Percentiles rank a stretch among this genome's conserved stretches.
Evolutionary conservation across 1,284 basidiomycete species (phyloP).

Genomic region (Cryptococcus sp.): DNA sequence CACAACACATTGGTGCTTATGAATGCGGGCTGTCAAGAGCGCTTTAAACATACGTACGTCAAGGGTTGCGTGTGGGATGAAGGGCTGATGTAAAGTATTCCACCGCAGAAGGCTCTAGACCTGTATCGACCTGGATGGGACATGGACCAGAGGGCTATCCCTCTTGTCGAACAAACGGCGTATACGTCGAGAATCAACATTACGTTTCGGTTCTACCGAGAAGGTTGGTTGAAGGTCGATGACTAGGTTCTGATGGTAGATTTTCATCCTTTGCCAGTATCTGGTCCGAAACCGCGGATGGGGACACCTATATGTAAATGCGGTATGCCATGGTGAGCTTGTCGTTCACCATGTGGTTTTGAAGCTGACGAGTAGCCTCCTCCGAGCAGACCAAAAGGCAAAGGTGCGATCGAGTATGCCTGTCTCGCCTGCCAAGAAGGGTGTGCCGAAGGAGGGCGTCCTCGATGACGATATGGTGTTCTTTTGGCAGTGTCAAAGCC

Average conservation of each 20-base stretch:
- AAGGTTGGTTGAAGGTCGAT: conserved; percentile 18
- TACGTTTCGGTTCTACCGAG: conserved; percentile 60
- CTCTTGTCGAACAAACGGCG: conserved; percentile 33
- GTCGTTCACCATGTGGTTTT: neutral
- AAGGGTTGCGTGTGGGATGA: neutral
- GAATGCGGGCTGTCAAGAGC: conserved; percentile 85
- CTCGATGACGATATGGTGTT: conserved; percentile 52
- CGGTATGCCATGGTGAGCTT: conserved; percentile 58
- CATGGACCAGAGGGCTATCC: conserved; percentile 20
- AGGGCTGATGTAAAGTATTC: conserved; percentile 51
- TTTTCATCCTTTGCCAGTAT: conserved; percentile 56
- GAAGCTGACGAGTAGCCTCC: conserved; percentile 22
- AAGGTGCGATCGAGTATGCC: conserved; percentile 29
- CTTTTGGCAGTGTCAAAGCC: conserved; percentile 83
- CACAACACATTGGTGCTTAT: conserved; percentile 90
- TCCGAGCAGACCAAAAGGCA: conserved; percentile 48
- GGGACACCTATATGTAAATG: conserved; percentile 63
- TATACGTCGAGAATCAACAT: conserved; percentile 78
- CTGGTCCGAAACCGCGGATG: conserved; percentile 19
- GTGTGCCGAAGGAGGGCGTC: conserved; percentile 3
- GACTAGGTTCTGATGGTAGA: conserved; percentile 53
- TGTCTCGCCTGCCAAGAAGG: conserved; percentile 4
- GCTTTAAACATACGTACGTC: conserved; percentile 60
- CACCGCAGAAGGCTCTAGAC: conserved; percentile 69
- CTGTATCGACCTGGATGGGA: conserved; percentile 60